A percentile compares a stretch with the other conserved stretches of the same genome.
phyloP scores from a whole-genome alignment of 257 asterid genomes.

The Plantago elongata region DNA sequence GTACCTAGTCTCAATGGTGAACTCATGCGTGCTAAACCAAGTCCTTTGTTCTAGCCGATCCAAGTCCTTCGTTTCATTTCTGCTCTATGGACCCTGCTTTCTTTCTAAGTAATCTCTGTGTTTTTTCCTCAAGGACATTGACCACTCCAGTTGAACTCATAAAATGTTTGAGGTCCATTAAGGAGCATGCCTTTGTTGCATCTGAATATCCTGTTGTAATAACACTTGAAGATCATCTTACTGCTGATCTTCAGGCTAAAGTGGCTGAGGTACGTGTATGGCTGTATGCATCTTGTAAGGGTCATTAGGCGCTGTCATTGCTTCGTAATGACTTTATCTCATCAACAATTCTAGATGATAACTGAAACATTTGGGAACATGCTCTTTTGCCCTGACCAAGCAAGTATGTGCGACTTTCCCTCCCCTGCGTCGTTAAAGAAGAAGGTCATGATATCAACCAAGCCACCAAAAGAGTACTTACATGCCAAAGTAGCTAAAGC shows the following conservation, averaged over 20 bases:
- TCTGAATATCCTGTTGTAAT: conserved; percentile 64
- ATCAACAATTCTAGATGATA: conserved; percentile 42
- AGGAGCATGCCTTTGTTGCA: conserved; percentile 52
- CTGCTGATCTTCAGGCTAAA: conserved; percentile 58
- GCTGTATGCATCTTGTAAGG: conserved; percentile 17
- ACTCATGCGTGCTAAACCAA: conserved; percentile 8
- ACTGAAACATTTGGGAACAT: conserved; percentile 52
- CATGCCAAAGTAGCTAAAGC: conserved; percentile 38
- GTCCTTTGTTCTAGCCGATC: background rate
- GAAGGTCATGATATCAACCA: conserved; percentile 56
- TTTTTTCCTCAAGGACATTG: conserved; percentile 41
- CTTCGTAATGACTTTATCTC: conserved; percentile 18
- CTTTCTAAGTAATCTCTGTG: conserved; percentile 4
- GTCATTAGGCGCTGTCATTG: conserved; percentile 5
- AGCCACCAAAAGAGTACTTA: conserved; percentile 65
- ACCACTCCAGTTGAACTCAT: conserved; percentile 52
- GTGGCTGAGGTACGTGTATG: conserved; percentile 49
- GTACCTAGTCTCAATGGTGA: background rate
- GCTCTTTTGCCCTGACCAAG: conserved; percentile 46
- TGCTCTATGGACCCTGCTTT: background rate
- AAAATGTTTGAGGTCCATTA: conserved; percentile 52
- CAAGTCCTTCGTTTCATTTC: too few relatives aligned
- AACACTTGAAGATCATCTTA: conserved; percentile 65
- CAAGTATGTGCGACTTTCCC: conserved; percentile 43
- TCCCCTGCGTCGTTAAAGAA: conserved; percentile 52